Evolutionary conservation across 768 basidiomycete genomes (phyloP), one percentile per base, ranked within the genome.

Genomic region (Suillus spraguei): DNA sequence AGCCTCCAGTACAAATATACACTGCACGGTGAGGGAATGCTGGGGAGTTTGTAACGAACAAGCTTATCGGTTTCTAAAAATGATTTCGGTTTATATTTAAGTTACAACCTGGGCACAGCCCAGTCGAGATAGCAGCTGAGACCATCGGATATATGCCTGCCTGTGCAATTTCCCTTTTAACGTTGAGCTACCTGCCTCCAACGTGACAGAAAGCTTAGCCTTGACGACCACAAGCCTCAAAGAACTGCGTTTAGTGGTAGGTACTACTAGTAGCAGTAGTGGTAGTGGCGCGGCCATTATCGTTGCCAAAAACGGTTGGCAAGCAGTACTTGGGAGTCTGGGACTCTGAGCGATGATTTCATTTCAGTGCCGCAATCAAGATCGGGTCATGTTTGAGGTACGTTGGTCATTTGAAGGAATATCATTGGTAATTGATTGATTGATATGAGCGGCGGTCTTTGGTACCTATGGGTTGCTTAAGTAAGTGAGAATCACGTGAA

Each of bases 401-500:
- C 5, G 4, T 10, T 52, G 16, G 3, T 53, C 17, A 20, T 11
- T 52, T 52, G 10, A 10, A 17, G 49, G 5, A 44, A 44, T 42
- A 44, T 20, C 4, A 17, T 28, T 49, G 47, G 14, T 28, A 52
- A 32, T 32, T 32, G 8, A 14, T 32, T 32, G 8, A 14, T 28
- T 32, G 17, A 32, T 52, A 52, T 52, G 28, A 20, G 52, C 2
- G 52, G 52, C 2, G 52, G 10, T 33, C 20, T 53, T 38, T 13
- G 22, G 47, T 14, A 13, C 22, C 46, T 22, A 36, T 24, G 36
- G 56, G 59, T 46, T 24, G 41, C 33, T 59, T 10, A 20, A 50
- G 16, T 28, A 32, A 32, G 28, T 17, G 10, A 20, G 2, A 3
- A 44, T 73, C 73, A 77, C 69, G 74, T 77, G 74, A 50, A 56